Evolutionary conservation across 495 filamentous ascomycete species (phyloP).

Genomic region (Chaetomium tenue): DNA sequence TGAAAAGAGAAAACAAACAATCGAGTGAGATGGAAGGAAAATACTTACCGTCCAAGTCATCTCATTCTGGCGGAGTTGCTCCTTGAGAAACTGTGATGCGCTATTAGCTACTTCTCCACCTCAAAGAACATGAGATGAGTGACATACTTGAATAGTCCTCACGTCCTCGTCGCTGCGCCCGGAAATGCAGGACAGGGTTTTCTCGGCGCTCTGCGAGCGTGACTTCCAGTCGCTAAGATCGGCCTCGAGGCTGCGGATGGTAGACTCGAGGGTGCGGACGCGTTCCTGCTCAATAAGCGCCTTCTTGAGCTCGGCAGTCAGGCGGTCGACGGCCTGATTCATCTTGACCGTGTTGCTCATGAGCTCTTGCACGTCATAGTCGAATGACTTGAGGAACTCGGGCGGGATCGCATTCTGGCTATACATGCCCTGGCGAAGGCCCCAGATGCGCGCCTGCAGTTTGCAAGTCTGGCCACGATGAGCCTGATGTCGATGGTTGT

Average conservation of each 20-base stretch:
- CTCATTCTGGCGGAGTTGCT: constrained; percentile 21
- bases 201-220: constrained; percentile 2
- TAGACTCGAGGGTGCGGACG: neutral
- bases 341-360: constrained; percentile 12
- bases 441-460: constrained; percentile 22
- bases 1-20: no score
- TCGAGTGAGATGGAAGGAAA: neutral
- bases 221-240: constrained; percentile 10
- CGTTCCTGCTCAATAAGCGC: neutral
- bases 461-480: constrained; percentile 14
- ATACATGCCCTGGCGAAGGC: constrained; percentile 22
- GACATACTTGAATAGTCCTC: constrained; percentile 21
- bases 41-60: constrained; percentile 12
- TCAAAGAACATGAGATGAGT: neutral
- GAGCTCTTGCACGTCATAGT: constrained; percentile 18
- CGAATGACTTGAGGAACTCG: constrained; percentile 15
- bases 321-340: constrained; percentile 11
- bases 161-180: constrained; percentile 16
- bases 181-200: neutral
- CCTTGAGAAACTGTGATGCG: constrained; percentile 10
- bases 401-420: neutral
- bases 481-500: constrained; percentile 6
- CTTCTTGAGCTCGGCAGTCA: constrained; percentile 8
- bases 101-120: neutral
- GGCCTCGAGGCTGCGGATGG: neutral